Evolutionary conservation across 2,329 filamentous ascomycete genomes (phyloP).

Genomic region (Didymella keratinophila): DNA sequence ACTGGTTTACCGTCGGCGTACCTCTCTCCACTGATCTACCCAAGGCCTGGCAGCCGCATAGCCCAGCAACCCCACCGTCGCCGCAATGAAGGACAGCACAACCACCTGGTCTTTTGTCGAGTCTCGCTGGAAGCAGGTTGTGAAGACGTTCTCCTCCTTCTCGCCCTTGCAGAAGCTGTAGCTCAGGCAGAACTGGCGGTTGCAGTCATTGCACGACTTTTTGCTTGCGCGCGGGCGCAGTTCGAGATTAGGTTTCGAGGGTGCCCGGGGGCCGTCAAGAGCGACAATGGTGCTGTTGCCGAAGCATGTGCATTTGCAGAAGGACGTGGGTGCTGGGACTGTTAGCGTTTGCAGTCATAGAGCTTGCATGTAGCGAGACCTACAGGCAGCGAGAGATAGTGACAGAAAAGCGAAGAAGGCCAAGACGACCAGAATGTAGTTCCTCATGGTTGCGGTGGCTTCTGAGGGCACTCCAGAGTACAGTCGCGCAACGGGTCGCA

Average conservation of each 20-base stretch:
- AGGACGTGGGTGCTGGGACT: slow-evolving; percentile 63
- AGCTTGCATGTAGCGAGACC: slow-evolving; percentile 18
- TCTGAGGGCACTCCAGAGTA: slow-evolving; percentile 18
- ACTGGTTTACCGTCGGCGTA: slow-evolving; percentile 38
- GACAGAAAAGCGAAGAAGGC: slow-evolving; percentile 49
- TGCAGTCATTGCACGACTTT: slow-evolving; percentile 71
- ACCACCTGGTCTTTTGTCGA: slow-evolving; percentile 72
- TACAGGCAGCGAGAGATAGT: slow-evolving; percentile 55
- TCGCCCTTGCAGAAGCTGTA: slow-evolving; percentile 69
- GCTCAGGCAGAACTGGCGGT: slow-evolving; percentile 70
- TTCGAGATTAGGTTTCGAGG: slow-evolving; percentile 35
- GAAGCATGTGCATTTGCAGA: slow-evolving; percentile 77
- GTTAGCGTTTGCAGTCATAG: slow-evolving; percentile 2
- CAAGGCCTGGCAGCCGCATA: slow-evolving; percentile 69
- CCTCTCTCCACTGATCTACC: slow-evolving; percentile 64
- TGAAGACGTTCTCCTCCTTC: slow-evolving; percentile 69
- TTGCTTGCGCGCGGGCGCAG: slow-evolving; percentile 43
- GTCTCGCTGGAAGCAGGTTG: slow-evolving; percentile 73
- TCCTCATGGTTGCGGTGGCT: slow-evolving; percentile 26
- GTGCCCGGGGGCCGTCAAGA: slow-evolving; percentile 58
- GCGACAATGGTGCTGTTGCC: slow-evolving; percentile 73
- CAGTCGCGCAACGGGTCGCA: slow-evolving; percentile 3
- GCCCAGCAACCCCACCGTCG: slow-evolving; percentile 65
- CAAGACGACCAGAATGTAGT: slow-evolving; percentile 35
- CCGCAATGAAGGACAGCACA: slow-evolving; percentile 71